A percentile compares a stretch with the other conserved stretches of the same genome.
These are phyloP conservation scores for Tylopilus sp. DNA, from an alignment of 768 basidiomycete species.

Conservation along the genomic window DNA sequence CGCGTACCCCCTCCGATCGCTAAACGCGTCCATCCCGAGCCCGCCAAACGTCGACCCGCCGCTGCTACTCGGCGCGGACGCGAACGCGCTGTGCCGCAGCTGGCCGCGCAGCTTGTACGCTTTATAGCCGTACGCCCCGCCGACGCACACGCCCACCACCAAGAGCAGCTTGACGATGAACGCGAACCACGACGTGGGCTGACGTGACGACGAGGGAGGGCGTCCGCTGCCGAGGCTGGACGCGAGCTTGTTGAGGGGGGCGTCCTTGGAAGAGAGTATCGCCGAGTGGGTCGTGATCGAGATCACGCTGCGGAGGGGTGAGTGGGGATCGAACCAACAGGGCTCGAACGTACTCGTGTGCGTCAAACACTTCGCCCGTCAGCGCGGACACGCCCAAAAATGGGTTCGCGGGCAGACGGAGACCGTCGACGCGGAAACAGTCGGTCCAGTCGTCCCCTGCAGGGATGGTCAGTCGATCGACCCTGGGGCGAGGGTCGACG, in stretches of 20 bases:
- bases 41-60: slow-evolving; percentile 21
- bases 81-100: slow-evolving; percentile 16
- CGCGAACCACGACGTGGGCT: slow-evolving; percentile 33
- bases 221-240: slow-evolving; percentile 12
- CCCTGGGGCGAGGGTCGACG: too few species aligned
- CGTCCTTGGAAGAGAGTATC: slow-evolving; percentile 51
- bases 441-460: slow-evolving; percentile 89
- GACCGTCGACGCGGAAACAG: slow-evolving; percentile 75
- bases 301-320: slow-evolving; percentile 63
- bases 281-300: slow-evolving; percentile 76
- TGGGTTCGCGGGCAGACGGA: slow-evolving; percentile 63
- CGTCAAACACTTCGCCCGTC: slow-evolving; percentile 91
- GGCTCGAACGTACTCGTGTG: slow-evolving; percentile 83
- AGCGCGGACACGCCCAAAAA: slow-evolving; percentile 91
- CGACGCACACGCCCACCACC: slow-evolving; percentile 51
- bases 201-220: slow-evolving; percentile 20
- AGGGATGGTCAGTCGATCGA: too few species aligned
- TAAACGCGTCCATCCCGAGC: slow-evolving; percentile 12
- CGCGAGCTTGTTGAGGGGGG: slow-evolving; percentile 44
- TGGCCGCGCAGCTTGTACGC: slow-evolving; percentile 49
- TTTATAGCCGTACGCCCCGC: slow-evolving; percentile 59
- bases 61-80: too few species aligned
- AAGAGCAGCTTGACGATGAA: slow-evolving; percentile 59
- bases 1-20: slow-evolving; percentile 21
- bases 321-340: too few species aligned